Conservation (phyloP, 2,329 filamentous ascomycete genomes). For the Neofusicoccum sp. region DNA sequence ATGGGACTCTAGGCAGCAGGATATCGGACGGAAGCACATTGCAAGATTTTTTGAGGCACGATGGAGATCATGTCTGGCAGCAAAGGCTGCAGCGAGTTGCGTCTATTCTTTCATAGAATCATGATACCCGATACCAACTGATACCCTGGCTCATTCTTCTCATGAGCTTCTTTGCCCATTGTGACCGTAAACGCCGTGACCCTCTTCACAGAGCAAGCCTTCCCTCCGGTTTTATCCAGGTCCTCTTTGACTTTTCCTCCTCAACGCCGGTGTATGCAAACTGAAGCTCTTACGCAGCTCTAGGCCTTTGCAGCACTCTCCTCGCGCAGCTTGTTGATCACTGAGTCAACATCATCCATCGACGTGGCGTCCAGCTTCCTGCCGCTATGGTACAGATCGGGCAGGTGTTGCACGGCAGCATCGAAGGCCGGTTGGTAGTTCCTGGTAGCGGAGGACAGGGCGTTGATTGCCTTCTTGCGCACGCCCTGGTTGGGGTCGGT, state of each 20-base stretch:
- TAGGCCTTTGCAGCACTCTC: slow-evolving; percentile 16
- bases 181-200: neutral
- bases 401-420: slow-evolving; percentile 64
- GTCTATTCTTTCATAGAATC: slow-evolving; percentile 1
- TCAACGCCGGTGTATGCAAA: slow-evolving; percentile 18
- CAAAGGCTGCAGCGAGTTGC: neutral
- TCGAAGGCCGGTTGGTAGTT: slow-evolving; percentile 81
- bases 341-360: slow-evolving; percentile 79
- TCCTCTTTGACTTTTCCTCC: neutral
- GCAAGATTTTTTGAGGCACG: neutral
- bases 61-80: neutral
- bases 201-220: neutral
- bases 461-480: slow-evolving; percentile 84
- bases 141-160: neutral
- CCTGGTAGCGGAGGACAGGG: slow-evolving; percentile 78
- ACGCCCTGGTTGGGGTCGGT: slow-evolving; percentile 62
- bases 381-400: slow-evolving; percentile 56
- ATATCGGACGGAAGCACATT: neutral
- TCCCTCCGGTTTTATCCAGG: neutral
- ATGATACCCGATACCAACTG: slow-evolving; percentile 14
- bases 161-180: neutral
- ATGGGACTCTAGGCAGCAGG: neutral
- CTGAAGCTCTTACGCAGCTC: neutral
- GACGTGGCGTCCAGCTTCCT: slow-evolving; percentile 68
- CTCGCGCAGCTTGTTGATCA: slow-evolving; percentile 67